These are phyloP conservation scores for Cyathus striatus DNA, from an alignment of 768 basidiomycete genomes.

Conservation along the genomic window DNA sequence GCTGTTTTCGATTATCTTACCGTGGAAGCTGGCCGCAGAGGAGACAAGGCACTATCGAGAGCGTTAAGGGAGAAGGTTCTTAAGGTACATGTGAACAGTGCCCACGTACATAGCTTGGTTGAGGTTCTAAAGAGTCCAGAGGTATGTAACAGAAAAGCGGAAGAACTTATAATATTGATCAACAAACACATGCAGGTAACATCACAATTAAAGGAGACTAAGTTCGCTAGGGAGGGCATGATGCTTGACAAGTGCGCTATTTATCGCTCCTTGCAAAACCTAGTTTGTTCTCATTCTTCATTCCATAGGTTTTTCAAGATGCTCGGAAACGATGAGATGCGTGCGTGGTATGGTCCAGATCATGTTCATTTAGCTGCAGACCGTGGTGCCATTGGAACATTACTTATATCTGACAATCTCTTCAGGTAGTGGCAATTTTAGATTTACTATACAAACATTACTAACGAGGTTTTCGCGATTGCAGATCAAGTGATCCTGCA, in stretches of 20 bases:
- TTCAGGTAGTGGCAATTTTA: slow-evolving; percentile 58
- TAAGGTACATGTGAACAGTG: slow-evolving; percentile 86
- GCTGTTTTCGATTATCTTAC: slow-evolving; percentile 81
- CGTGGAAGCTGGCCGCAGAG: slow-evolving; percentile 71
- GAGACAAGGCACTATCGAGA: slow-evolving; percentile 78
- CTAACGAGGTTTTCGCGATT: slow-evolving; percentile 1
- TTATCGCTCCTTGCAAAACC: background rate
- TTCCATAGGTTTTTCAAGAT: slow-evolving; percentile 89
- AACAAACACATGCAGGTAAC: too few relatives aligned
- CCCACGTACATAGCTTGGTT: slow-evolving; percentile 93
- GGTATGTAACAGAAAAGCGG: too few relatives aligned
- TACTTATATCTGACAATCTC: slow-evolving; percentile 91
- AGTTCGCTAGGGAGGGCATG: slow-evolving; percentile 91
- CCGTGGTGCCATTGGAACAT: slow-evolving; percentile 88
- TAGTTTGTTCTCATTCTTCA: slow-evolving; percentile 1
- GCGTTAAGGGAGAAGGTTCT: slow-evolving; percentile 79
- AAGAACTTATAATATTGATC: too few relatives aligned
- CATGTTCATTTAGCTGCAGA: slow-evolving; percentile 91
- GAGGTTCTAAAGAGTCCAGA: slow-evolving; percentile 95
- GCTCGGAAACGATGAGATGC: slow-evolving; percentile 89
- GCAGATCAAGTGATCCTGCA: slow-evolving; percentile 73
- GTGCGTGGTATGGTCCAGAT: slow-evolving; percentile 98
- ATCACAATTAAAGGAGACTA: slow-evolving; percentile 84
- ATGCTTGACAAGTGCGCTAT: slow-evolving; percentile 76
- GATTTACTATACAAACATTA: background rate